Base-by-base conservation (phyloP, 1,139 yeast species). In the Yamadazyma taylorii region DNA sequence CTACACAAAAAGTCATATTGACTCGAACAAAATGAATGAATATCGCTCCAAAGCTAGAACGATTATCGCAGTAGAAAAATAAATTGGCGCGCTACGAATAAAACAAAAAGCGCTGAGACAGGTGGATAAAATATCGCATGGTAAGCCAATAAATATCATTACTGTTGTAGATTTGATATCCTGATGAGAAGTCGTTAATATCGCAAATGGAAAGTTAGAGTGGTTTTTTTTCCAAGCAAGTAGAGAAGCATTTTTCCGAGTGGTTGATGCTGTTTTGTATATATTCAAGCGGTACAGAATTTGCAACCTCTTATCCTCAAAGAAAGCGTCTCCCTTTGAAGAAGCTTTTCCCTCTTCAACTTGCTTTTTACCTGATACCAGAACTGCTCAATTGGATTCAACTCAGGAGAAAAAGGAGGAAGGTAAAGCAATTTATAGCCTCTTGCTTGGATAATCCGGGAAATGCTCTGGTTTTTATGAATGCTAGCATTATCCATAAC, bases 341-440 rank as follows among this genome's bases (percentile, higher is more conserved):
- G 24, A 15, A 41, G 38, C 29, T 39, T 41, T 17, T 41, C 38
- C 27, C 47, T 39, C 31, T 41, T 42, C 28, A 43, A 35, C 13
- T 19, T 41, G 17, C 30, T 34, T 15, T 34, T 39, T 8, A 42
- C 39, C 10, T 36, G 44, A 24, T 26, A 33, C 47, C 48, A 43
- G 24, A 45, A 41, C 29, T 45, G 47, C 25, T 43, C 47, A 36
- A 37, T 41, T 32, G 38, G 45, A 27, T 43, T 43, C 14, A 41
- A 28, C 27, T 44, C 43, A 19, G 43, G 45, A 8, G 46, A 44
- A 21, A 40, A 37, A 26, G 43, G 44, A 3, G 42, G 47, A 10
- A 41, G 24, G 31, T 37, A 33, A 23, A 39, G 36, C 5, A 46
- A 17, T 24, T 41, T 41, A 27, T 45, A 42, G 5, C 47, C 47